Evolutionary conservation across 805 yeast species (phyloP), one percentile per base, ranked within the genome.

Genomic region (Candida gorgasii): DNA sequence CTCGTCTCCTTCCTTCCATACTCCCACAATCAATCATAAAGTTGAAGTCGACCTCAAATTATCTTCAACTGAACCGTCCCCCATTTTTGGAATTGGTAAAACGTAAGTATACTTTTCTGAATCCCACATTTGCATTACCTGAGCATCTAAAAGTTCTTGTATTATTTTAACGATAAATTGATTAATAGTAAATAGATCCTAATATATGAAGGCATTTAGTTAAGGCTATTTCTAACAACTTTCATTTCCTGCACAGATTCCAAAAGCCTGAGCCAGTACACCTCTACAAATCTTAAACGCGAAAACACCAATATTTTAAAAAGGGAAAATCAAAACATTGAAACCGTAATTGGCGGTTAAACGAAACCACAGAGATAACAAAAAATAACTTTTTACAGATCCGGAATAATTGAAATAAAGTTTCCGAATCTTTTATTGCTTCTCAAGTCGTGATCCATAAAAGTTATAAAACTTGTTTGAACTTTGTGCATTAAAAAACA

Each of bases 1-100:
- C 11, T 47, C 51, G 8, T 46, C 50, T 13, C 46, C 46, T 4
- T 42, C 47, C 9, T 42, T 44, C 8, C 29, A 40, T 5, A 48
- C 51, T 9, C 47, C 51, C 5, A 34, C 43, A 4, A 35, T 26
- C 3, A 17, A 15, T n/a, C 35, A 34, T n/a, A 26, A 27, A 17
- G 27, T 16, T 4, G 34, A 30, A n/a, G 7, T 30, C 18, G 18
- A 27, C 11, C 27, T 27, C 17, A 37, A 28, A 11, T 13, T 37
- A 5, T 27, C 39, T 12, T 24, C 40, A 17, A 23, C 27, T 4
- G 26, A 20, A 8, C 24, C 32, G 4, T 27, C 33, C 8, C 40
- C 40, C 3, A 17, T 28, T 11, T 31, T 31, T n/a, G 23, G 23
- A 31, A 18, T 31, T 5, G 34, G 34, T 4, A 31, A 31, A 31